A percentile compares a stretch with the other conserved stretches of the same genome.
phyloP scores from a whole-genome alignment of 148 eudicot species.

The Rhododendron ferrugineum region DNA sequence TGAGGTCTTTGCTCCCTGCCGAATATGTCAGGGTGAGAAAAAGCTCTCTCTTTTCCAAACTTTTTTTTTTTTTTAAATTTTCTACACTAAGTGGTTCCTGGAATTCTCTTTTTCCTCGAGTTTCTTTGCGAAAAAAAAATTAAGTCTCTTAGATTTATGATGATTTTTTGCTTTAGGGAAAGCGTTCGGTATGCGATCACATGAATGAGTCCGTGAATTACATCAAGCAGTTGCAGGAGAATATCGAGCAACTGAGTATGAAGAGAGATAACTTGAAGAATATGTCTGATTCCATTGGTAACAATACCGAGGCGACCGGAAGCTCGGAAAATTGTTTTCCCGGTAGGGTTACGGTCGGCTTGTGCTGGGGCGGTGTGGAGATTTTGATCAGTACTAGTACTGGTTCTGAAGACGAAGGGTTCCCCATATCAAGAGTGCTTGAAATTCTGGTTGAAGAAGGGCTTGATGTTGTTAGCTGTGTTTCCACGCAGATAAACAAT shows the following conservation, averaged over 20 bases:
- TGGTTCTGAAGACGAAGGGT: not conserved
- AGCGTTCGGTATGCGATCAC: constrained; percentile 30
- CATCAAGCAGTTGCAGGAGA: constrained; percentile 21
- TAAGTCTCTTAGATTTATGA: not conserved
- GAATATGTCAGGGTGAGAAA: constrained; percentile 52
- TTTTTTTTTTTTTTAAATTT: too few relatives aligned
- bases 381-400: constrained; percentile 18
- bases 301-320: not conserved
- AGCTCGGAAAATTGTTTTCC: not conserved
- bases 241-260: constrained; percentile 17
- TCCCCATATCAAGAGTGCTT: constrained; percentile 23
- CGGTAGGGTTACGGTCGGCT: constrained; percentile 13
- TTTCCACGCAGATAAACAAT: constrained; percentile 28
- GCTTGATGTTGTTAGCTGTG: constrained; percentile 16
- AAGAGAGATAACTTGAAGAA: constrained; percentile 17
- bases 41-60: not conserved
- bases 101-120: too few relatives aligned
- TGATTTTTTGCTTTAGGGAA: constrained; percentile 17
- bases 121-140: too few relatives aligned
- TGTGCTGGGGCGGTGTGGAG: constrained; percentile 19
- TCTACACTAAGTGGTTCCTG: not conserved
- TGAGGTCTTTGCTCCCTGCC: constrained; percentile 60
- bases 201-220: constrained; percentile 26
- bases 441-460: constrained; percentile 17
- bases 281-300: not conserved